These are phyloP conservation scores for Debaryomyces sp. DNA, from an alignment of 1,139 yeast species.

Conservation along the genomic window DNA sequence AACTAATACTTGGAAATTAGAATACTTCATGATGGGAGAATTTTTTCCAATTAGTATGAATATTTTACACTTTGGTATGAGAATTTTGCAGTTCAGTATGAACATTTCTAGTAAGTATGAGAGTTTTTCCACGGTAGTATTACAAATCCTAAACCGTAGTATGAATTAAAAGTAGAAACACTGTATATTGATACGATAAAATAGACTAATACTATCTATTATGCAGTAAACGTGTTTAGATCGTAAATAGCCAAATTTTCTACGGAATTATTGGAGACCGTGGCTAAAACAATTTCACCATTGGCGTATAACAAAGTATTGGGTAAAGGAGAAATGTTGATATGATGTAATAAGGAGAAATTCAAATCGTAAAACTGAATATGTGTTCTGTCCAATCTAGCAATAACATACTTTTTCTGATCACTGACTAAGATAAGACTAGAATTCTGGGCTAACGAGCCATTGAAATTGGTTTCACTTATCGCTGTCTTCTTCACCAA, in stretches of 20 bases:
- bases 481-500: background rate
- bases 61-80: no score
- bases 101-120: no score
- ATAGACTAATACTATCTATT: constrained; percentile 1
- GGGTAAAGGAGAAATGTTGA: constrained; percentile 2
- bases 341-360: background rate
- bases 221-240: constrained; percentile 3
- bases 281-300: background rate
- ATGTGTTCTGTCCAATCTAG: constrained; percentile 1
- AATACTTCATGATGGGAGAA: no score
- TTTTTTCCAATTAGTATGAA: no score
- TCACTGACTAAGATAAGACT: background rate
- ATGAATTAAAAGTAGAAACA: background rate
- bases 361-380: constrained; percentile 1
- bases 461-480: background rate
- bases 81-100: no score
- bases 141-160: no score
- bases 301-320: background rate
- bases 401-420: background rate
- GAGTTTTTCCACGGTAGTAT: no score
- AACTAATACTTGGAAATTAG: no score
- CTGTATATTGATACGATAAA: background rate
- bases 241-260: constrained; percentile 6
- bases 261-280: background rate
- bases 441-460: background rate